Base-by-base conservation (phyloP, 2,329 filamentous ascomycete species). In the Pseudogymnoascus sp. region DNA sequence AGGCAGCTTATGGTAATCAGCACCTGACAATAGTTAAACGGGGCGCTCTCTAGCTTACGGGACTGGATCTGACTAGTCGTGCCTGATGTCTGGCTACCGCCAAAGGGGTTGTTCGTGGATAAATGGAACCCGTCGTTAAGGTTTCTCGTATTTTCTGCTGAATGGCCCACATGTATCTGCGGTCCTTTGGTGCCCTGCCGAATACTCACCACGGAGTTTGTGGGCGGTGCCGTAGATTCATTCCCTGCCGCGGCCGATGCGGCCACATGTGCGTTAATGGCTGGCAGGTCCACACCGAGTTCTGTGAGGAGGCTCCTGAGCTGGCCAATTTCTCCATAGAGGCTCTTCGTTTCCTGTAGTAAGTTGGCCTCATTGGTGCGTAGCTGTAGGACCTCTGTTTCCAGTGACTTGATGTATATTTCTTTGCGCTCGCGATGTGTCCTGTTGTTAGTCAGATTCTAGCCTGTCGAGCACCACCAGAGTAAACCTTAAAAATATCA, bases 401-500 rank as follows among this genome's bases (percentile, higher is more conserved):
- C 71, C 1, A 73, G 66, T 1, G 64, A 64, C 39, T 68, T 70
- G 6, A 67, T 65, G 61, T 72, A 72, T 20, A 61, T 63, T 50
- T 70, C 68, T 35, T 70, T 72, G 14, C 71, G 70, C 1, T 70
- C 67, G 9, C 71, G 70, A 57, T 72, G 72, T 4, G 66, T 66
- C 38, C 70, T 72, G 41, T 1, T 35, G 33, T 33, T 35, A 25
- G 33, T 16, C 9, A 3, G 28, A 20, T 18, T 35, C 20, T 9
- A 18, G 47, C 28, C 43, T 16, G 14, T 50, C 18, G n/a, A 25
- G 25, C n/a, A 18, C 4, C 8, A 33, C 28, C 9, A 33, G 3
- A 12, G 8, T 35, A 35, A 30, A 33, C 43, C 5, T 12, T 9
- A 12, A n/a, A 18, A 2, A 2, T 18, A 18, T 18, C 18, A 2